Evolutionary conservation across 495 filamentous ascomycete species (phyloP).

Genomic region (Glonium stellatum): DNA sequence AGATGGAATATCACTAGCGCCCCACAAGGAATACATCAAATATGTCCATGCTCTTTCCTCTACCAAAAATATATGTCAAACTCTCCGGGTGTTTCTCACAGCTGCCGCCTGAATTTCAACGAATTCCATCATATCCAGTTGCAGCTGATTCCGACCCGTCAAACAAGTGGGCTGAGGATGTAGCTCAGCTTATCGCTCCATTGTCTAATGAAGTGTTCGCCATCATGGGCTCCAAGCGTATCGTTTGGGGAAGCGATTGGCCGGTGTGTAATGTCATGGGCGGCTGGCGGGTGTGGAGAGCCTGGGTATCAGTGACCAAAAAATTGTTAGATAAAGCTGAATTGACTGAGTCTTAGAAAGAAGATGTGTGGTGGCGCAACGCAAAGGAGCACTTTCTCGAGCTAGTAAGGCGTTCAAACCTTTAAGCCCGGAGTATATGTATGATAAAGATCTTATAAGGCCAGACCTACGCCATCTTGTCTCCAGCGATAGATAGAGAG

Average conservation of each 20-base stretch:
- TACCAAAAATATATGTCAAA: not conserved
- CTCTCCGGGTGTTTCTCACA: not conserved
- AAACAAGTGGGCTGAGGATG: not conserved
- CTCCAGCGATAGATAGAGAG: conserved; percentile 28
- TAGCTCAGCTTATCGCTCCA: not conserved
- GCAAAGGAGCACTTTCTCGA: not conserved
- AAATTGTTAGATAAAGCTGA: not conserved
- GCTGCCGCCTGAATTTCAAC: not conserved
- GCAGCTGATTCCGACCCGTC: not conserved
- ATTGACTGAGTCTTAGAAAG: not conserved
- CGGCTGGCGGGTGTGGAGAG: not conserved
- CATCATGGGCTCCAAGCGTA: not conserved
- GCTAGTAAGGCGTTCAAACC: not conserved
- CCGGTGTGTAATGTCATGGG: not conserved
- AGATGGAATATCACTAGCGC: not conserved
- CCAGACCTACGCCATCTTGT: conserved; percentile 11
- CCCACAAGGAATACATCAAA: not conserved
- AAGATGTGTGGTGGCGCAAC: not conserved
- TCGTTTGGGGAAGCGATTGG: not conserved
- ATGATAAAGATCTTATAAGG: not conserved
- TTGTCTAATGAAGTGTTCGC: not conserved
- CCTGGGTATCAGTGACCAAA: not conserved
- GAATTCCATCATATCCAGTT: not conserved
- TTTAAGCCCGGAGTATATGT: not conserved
- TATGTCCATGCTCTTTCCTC: not conserved